Evolutionary conservation across 2,329 filamentous ascomycete genomes (phyloP).

Genomic region (Neofusicoccum parvum): DNA sequence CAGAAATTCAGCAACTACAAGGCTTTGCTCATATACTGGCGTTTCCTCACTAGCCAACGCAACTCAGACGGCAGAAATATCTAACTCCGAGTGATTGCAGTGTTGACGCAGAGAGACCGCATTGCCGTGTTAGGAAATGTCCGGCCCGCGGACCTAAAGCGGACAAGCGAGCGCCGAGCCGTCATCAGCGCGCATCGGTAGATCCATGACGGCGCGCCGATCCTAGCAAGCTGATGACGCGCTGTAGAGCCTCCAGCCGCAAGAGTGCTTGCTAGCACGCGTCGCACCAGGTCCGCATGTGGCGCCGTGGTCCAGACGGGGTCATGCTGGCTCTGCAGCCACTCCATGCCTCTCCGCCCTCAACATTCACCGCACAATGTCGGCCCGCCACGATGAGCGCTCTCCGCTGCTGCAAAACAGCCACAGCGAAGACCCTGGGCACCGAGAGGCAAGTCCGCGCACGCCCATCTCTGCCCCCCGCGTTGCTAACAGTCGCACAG

Average conservation of each 20-base stretch:
- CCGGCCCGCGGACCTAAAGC: no score
- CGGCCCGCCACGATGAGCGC: constrained; percentile 34
- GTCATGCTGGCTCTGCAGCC: background rate
- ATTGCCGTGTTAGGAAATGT: no score
- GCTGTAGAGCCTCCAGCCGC: background rate
- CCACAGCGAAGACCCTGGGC: constrained; percentile 37
- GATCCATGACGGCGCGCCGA: constrained; percentile 11
- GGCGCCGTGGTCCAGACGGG: background rate
- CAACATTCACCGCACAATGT: constrained; percentile 1
- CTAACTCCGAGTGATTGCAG: no score
- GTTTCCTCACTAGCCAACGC: no score
- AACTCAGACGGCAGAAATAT: no score
- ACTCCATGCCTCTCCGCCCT: background rate
- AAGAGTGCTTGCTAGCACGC: background rate
- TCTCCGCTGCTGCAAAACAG: constrained; percentile 42
- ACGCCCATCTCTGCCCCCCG: background rate
- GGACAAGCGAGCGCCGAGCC: background rate
- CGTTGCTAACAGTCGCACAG: constrained; percentile 26
- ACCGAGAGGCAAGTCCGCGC: constrained; percentile 28
- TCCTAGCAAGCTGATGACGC: background rate
- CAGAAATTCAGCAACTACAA: no score
- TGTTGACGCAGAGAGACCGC: no score
- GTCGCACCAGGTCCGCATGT: background rate
- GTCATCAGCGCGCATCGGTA: background rate
- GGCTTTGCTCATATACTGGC: no score